Evolutionary conservation across 1,139 yeast genomes (phyloP).

Genomic region (Yamadazyma taylorii): DNA sequence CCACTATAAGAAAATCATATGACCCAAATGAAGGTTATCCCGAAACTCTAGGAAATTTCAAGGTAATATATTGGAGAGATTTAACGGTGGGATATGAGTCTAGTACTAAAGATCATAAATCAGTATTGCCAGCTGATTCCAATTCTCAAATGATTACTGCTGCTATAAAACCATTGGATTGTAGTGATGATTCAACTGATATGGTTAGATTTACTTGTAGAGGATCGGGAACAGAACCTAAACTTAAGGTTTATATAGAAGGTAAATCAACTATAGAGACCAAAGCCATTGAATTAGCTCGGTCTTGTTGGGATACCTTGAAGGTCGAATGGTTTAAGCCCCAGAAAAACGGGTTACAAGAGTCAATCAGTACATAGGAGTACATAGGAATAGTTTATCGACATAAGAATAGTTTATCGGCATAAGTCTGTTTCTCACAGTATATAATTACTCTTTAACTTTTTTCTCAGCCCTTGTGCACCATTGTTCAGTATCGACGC

Average conservation of each 20-base stretch:
- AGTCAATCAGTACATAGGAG: constrained; percentile 22
- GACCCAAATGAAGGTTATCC: constrained; percentile 38
- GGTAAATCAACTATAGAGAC: constrained; percentile 52
- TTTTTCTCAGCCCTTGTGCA: no score
- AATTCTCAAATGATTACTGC: constrained; percentile 86
- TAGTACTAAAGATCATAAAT: constrained; percentile 53
- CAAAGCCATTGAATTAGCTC: constrained; percentile 53
- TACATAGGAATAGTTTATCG: background rate
- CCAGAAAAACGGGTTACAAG: constrained; percentile 35
- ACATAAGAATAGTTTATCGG: no score
- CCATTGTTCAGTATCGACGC: background rate
- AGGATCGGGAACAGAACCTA: constrained; percentile 97
- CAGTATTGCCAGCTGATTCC: constrained; percentile 69
- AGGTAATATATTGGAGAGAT: constrained; percentile 73
- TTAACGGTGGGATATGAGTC: constrained; percentile 82
- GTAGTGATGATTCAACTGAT: constrained; percentile 20
- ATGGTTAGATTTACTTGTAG: constrained; percentile 76
- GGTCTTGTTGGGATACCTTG: constrained; percentile 66
- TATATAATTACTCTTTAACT: no score
- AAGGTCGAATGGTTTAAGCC: constrained; percentile 63
- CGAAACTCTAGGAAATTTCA: constrained; percentile 48
- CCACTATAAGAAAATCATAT: constrained; percentile 44
- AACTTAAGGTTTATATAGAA: constrained; percentile 87
- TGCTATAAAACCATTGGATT: constrained; percentile 24
- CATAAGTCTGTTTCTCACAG: no score